Evolutionary conservation across 2,329 filamentous ascomycete genomes (phyloP).

Genomic region (Talaromyces amestolkiae): DNA sequence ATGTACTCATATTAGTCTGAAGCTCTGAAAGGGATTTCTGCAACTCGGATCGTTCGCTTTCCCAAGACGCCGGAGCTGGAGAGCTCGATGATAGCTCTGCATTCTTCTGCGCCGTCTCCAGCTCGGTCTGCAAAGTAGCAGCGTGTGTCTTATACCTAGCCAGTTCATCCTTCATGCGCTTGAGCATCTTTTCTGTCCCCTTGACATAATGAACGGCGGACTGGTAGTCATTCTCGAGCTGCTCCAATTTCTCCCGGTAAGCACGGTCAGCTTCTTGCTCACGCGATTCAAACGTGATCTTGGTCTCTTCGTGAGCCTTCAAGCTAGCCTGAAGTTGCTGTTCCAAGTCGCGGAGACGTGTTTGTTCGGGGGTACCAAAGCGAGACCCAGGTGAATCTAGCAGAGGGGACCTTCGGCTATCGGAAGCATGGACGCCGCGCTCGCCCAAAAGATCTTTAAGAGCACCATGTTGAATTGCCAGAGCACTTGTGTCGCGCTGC

Average conservation of each 20-base stretch:
- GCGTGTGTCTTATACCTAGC: constrained; percentile 87
- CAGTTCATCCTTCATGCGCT: constrained; percentile 98
- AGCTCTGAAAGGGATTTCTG: constrained; percentile 66
- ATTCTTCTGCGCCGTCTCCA: constrained; percentile 64
- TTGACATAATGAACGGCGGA: constrained; percentile 97
- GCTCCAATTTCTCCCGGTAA: constrained; percentile 88
- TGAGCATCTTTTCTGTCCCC: constrained; percentile 98
- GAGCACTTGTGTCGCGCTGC: constrained; percentile 89
- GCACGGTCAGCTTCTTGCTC: constrained; percentile 82
- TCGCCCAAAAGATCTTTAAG: constrained; percentile 90
- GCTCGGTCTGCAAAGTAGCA: constrained; percentile 73
- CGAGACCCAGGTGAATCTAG: constrained; percentile 71
- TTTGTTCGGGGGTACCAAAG: constrained; percentile 74
- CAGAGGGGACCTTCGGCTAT: constrained; percentile 65
- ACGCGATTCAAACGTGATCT: constrained; percentile 70
- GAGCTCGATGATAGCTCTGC: constrained; percentile 40
- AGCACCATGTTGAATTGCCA: constrained; percentile 86
- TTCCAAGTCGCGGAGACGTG: constrained; percentile 79
- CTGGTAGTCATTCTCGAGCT: constrained; percentile 95
- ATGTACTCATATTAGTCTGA: constrained; percentile 65
- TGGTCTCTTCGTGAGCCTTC: constrained; percentile 82
- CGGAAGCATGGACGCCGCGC: constrained; percentile 77
- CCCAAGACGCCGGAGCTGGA: constrained; percentile 63
- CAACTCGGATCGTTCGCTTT: constrained; percentile 67
- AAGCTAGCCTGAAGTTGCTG: constrained; percentile 75